Conservation (phyloP, 495 filamentous ascomycete genomes). For the Aspergillus cavernicola region DNA sequence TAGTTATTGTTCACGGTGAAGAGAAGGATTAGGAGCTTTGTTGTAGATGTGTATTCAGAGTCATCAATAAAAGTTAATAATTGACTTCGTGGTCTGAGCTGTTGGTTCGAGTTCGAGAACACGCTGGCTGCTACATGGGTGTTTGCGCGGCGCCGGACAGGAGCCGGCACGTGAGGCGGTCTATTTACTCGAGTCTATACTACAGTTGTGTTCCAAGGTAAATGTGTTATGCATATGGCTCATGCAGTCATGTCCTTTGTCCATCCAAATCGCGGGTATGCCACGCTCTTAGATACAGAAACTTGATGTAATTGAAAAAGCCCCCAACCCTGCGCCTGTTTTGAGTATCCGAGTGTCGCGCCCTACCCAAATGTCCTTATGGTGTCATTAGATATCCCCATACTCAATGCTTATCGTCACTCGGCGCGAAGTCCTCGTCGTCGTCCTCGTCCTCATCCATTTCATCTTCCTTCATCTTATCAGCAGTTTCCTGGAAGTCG, state of each 20-base stretch:
- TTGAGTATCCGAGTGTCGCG: constrained; percentile 14
- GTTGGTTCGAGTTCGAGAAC: constrained; percentile 6
- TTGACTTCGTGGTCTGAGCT: constrained; percentile 1
- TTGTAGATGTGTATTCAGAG: not conserved
- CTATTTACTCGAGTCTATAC: too few relatives aligned
- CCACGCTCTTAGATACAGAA: not conserved
- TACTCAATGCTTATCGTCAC: constrained; percentile 44
- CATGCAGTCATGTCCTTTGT: constrained; percentile 1
- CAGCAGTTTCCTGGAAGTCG: constrained; percentile 78
- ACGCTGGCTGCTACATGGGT: constrained; percentile 8
- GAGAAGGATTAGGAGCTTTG: not conserved
- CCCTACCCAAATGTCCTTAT: constrained; percentile 8
- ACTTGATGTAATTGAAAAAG: constrained; percentile 5
- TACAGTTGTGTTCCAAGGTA: too few relatives aligned
- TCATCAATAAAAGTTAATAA: not conserved
- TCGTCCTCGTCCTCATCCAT: constrained; percentile 61
- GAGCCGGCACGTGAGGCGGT: not conserved
- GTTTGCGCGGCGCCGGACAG: constrained; percentile 8
- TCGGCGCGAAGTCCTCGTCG: constrained; percentile 54
- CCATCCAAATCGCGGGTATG: not conserved
- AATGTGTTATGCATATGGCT: too few relatives aligned
- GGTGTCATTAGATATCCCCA: constrained; percentile 10
- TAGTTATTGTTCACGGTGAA: not conserved
- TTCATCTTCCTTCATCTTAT: constrained; percentile 51
- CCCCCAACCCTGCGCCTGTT: constrained; percentile 18